These are phyloP conservation scores for Rhododendron williamsianum DNA, from an alignment of 148 eudicot genomes.

Conservation along the genomic window DNA sequence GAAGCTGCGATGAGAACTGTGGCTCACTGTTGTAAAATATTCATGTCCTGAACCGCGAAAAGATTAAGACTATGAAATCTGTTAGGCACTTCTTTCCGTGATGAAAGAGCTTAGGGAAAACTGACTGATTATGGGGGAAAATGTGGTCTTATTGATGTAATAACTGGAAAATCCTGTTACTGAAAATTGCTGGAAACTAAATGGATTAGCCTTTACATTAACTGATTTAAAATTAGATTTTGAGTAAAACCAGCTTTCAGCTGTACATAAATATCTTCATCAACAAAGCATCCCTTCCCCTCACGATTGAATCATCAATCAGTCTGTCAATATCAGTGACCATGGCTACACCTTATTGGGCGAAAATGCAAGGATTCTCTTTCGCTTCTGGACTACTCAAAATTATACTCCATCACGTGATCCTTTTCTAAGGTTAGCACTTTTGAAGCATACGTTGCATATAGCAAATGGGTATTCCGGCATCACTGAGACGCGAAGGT, in stretches of 20 bases:
- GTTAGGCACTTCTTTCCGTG: neutral
- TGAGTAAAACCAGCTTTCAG: constrained; percentile 9
- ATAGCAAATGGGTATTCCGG: neutral
- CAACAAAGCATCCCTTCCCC: neutral
- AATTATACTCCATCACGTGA: neutral
- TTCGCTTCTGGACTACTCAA: neutral
- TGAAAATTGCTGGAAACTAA: neutral
- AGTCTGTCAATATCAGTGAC: neutral
- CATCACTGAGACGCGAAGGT: neutral
- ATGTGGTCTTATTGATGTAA: neutral
- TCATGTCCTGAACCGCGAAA: neutral
- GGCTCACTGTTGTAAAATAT: neutral
- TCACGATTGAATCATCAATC: neutral
- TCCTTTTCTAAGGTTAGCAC: neutral
- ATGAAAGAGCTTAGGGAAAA: neutral
- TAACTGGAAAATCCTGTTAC: neutral
- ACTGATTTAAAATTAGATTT: neutral
- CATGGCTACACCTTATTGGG: neutral
- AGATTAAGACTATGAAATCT: neutral
- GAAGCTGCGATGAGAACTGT: neutral
- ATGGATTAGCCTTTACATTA: constrained; percentile 6
- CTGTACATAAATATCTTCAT: constrained; percentile 22
- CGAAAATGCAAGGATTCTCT: neutral
- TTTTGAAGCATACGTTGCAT: neutral
- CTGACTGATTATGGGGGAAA: neutral